Evolutionary conservation across 1,139 yeast species (phyloP).

Genomic region (Lizanozyma gosingica): DNA sequence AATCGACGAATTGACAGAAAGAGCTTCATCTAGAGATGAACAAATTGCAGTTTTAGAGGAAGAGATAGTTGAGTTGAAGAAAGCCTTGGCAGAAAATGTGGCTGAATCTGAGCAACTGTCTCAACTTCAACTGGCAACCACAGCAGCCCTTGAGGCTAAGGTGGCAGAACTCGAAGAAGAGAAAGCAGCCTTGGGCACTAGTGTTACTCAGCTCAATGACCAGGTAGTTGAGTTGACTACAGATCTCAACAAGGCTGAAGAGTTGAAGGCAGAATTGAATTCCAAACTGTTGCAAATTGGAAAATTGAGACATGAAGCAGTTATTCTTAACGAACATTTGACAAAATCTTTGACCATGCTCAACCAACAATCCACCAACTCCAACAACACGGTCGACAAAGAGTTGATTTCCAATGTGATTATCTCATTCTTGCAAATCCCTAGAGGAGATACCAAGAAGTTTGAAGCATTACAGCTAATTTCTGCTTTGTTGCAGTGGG

Average conservation of each 20-base stretch:
- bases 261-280: slow-evolving; percentile 34
- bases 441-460: slow-evolving; percentile 89
- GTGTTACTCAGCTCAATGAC: slow-evolving; percentile 8
- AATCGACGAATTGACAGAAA: slow-evolving; percentile 38
- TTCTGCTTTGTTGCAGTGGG: slow-evolving; percentile 82
- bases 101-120: slow-evolving; percentile 12
- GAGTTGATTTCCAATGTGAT: slow-evolving; percentile 81
- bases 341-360: slow-evolving; percentile 78
- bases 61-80: slow-evolving; percentile 5
- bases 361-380: slow-evolving; percentile 64
- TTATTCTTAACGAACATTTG: slow-evolving; percentile 87
- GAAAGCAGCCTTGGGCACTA: slow-evolving; percentile 8
- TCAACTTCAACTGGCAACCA: slow-evolving; percentile 3
- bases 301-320: slow-evolving; percentile 89
- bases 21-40: slow-evolving; percentile 16
- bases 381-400: slow-evolving; percentile 69
- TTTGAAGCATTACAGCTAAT: slow-evolving; percentile 84
- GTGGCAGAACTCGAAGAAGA: slow-evolving; percentile 11
- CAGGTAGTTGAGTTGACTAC: slow-evolving; percentile 8
- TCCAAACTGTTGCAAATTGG: slow-evolving; percentile 79
- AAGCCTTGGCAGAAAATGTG: slow-evolving; percentile 9
- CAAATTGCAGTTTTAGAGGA: slow-evolving; percentile 6
- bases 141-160: slow-evolving; percentile 10
- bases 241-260: slow-evolving; percentile 10
- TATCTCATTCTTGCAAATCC: slow-evolving; percentile 76